Evolutionary conservation across 2,329 filamentous ascomycete genomes (phyloP).

Genomic region (Aspergillus proliferans): DNA sequence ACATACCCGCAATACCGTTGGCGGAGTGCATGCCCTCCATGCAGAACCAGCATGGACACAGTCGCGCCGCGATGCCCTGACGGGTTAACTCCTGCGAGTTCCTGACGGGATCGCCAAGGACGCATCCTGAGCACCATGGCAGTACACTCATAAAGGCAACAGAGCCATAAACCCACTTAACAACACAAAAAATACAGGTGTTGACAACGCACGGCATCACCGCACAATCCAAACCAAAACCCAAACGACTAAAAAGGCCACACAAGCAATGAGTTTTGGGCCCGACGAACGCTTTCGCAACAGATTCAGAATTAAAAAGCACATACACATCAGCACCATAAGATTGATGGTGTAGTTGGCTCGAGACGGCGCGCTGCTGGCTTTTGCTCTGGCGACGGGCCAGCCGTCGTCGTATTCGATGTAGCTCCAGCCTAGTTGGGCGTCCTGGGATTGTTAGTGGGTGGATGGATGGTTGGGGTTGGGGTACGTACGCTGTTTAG

Average conservation of each 20-base stretch:
- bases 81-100: too few relatives aligned
- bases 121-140: too few relatives aligned
- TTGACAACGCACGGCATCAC: neutral
- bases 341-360: slow-evolving; percentile 1
- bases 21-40: too few relatives aligned
- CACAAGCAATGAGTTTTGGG: slow-evolving; percentile 2
- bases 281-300: neutral
- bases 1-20: too few relatives aligned
- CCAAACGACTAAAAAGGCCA: slow-evolving; percentile 6
- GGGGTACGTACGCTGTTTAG: slow-evolving; percentile 17
- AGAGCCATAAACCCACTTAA: neutral
- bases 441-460: slow-evolving; percentile 19
- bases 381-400: slow-evolving; percentile 19
- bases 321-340: slow-evolving; percentile 12
- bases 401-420: slow-evolving; percentile 34
- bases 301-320: slow-evolving; percentile 6
- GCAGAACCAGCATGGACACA: too few relatives aligned
- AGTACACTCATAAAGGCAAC: too few relatives aligned
- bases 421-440: slow-evolving; percentile 32
- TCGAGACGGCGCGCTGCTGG: neutral
- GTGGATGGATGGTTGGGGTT: neutral
- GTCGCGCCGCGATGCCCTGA: too few relatives aligned
- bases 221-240: slow-evolving; percentile 5
- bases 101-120: too few relatives aligned
- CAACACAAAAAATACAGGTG: neutral